Conservation (phyloP, 1,139 yeast species). For the Geotrichum reessii region DNA sequence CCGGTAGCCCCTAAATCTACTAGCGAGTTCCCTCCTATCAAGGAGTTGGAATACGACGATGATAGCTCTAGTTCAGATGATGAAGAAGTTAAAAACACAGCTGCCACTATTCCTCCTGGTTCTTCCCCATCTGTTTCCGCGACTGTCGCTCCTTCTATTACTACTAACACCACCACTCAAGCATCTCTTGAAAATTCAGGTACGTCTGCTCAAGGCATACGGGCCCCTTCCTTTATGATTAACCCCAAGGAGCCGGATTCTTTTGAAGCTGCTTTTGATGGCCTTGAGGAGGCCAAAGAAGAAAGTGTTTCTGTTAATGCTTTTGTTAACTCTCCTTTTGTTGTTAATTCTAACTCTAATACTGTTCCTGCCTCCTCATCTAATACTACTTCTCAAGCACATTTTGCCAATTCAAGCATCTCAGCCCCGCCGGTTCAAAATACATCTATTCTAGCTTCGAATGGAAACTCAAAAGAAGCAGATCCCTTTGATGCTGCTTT, state of each 20-base stretch:
- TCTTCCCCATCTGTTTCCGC: conserved; percentile 20
- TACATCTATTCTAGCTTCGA: not conserved
- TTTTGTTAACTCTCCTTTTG: not conserved
- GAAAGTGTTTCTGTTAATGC: conserved; percentile 1
- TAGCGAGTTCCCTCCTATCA: conserved; percentile 67
- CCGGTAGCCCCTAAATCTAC: conserved; percentile 24
- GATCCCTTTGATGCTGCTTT: conserved; percentile 14
- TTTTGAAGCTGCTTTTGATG: conserved; percentile 16
- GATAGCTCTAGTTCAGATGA: conserved; percentile 40
- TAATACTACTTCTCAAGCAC: not conserved
- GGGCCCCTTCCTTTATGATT: not conserved
- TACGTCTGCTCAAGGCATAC: conserved; percentile 12
- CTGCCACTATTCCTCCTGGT: conserved; percentile 12
- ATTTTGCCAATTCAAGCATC: not conserved
- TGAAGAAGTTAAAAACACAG: conserved; percentile 12
- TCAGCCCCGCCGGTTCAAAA: not conserved
- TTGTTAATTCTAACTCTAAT: not conserved
- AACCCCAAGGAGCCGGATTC: conserved; percentile 16
- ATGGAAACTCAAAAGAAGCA: not conserved
- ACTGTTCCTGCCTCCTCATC: not conserved
- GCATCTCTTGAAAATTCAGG: no score
- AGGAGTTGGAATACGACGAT: conserved; percentile 59
- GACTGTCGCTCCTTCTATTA: conserved; percentile 22
- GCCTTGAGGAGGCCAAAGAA: conserved; percentile 12
- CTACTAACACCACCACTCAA: conserved; percentile 16